phyloP scores from a whole-genome alignment of 345 rosid genomes.

The Atalantia buxifolia region DNA sequence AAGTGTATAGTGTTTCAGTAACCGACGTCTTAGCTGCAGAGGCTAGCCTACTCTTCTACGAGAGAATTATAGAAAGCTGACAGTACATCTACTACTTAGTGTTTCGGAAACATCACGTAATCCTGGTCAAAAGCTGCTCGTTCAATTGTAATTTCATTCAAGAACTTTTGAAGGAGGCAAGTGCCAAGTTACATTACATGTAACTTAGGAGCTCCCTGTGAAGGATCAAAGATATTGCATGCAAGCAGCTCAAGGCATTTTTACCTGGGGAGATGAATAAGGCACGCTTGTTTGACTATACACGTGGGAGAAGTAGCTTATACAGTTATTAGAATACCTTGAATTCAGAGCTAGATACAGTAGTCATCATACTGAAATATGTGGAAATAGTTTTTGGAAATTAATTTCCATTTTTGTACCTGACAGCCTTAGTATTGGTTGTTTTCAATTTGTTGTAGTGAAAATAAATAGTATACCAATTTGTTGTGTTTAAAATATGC shows the following conservation, averaged over 20 bases:
- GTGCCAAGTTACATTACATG: too few species aligned
- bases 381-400: neutral
- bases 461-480: neutral
- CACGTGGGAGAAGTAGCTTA: neutral
- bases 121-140: neutral
- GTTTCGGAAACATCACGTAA: neutral
- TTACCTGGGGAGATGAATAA: neutral
- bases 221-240: neutral
- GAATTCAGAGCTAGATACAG: neutral
- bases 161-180: neutral
- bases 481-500: neutral
- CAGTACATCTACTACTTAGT: neutral
- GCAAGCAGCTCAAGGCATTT: neutral
- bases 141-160: neutral
- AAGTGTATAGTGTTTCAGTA: slow-evolving; percentile 57
- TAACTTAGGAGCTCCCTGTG: too few species aligned
- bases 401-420: neutral
- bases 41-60: slow-evolving; percentile 87
- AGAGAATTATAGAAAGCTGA: slow-evolving; percentile 38
- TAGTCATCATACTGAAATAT: neutral
- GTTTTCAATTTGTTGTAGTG: neutral
- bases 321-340: neutral
- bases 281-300: neutral
- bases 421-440: neutral
- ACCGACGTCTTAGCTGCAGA: slow-evolving; percentile 74